phyloP scores from a whole-genome alignment of 1,139 yeast genomes.

The Pichia sp. region DNA sequence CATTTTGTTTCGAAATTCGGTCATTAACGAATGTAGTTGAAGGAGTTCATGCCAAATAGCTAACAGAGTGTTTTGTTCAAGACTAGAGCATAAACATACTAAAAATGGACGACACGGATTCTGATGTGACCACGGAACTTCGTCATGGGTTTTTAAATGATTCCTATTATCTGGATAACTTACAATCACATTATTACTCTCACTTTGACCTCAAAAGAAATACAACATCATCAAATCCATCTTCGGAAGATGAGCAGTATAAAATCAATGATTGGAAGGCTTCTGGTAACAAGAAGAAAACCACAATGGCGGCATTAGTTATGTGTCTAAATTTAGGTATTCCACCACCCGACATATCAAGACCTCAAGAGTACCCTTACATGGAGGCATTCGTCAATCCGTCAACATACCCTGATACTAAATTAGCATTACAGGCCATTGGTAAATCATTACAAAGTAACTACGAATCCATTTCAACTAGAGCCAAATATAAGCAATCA shows the following conservation, averaged over 20 bases:
- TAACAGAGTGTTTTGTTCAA: not conserved
- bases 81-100: not conserved
- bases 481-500: constrained; percentile 86
- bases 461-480: constrained; percentile 78
- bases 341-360: constrained; percentile 94
- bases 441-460: constrained; percentile 85
- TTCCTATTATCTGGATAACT: constrained; percentile 22
- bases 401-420: constrained; percentile 71
- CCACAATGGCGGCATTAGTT: constrained; percentile 91
- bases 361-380: constrained; percentile 91
- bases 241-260: constrained; percentile 49
- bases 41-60: no score
- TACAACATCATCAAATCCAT: constrained; percentile 82
- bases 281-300: constrained; percentile 83
- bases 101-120: not conserved
- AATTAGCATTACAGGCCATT: constrained; percentile 85
- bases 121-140: constrained; percentile 19
- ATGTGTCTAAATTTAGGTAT: constrained; percentile 89
- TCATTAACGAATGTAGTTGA: no score
- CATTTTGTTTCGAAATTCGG: not conserved
- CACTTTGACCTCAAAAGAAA: constrained; percentile 57
- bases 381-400: constrained; percentile 95
- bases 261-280: constrained; percentile 86
- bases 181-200: constrained; percentile 28
- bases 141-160: constrained; percentile 29